Percentiles rank a stretch among this genome's conserved stretches.
phyloP scores from a whole-genome alignment of 1,139 yeast species.

The Kodamaea anthophila region DNA sequence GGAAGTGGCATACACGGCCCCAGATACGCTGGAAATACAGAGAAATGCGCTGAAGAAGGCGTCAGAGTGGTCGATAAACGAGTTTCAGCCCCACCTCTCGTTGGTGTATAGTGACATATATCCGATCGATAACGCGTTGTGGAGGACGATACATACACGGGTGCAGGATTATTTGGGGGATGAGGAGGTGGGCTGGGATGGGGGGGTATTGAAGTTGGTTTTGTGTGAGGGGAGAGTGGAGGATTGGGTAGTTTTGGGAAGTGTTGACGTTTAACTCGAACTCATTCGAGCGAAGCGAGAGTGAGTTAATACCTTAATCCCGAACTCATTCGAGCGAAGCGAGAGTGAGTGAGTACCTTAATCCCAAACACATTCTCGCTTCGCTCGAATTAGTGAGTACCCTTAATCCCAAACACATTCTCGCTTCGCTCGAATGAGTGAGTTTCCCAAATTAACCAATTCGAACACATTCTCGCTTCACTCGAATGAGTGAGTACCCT shows the following conservation, averaged over 20 bases:
- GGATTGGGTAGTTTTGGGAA: conserved; percentile 67
- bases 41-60: conserved; percentile 32
- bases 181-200: conserved; percentile 52
- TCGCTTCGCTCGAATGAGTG: too few species aligned
- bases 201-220: conserved; percentile 65
- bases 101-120: conserved; percentile 61
- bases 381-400: too few species aligned
- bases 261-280: conserved; percentile 42
- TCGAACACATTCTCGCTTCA: too few species aligned
- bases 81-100: conserved; percentile 70
- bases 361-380: background rate
- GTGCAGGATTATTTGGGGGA: conserved; percentile 62
- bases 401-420: too few species aligned
- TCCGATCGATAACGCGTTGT: conserved; percentile 66
- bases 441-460: too few species aligned
- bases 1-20: conserved; percentile 2
- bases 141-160: conserved; percentile 63
- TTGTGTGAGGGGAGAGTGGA: conserved; percentile 69
- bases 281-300: too few species aligned
- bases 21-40: conserved; percentile 19
- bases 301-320: too few species aligned
- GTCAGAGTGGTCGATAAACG: conserved; percentile 50
- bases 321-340: too few species aligned
- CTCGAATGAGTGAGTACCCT: too few species aligned
- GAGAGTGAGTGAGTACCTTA: background rate